A percentile compares a stretch with the other conserved stretches of the same genome.
Conservation (phyloP, 208 protist species). For the Trypanosoma lewisi region DNA sequence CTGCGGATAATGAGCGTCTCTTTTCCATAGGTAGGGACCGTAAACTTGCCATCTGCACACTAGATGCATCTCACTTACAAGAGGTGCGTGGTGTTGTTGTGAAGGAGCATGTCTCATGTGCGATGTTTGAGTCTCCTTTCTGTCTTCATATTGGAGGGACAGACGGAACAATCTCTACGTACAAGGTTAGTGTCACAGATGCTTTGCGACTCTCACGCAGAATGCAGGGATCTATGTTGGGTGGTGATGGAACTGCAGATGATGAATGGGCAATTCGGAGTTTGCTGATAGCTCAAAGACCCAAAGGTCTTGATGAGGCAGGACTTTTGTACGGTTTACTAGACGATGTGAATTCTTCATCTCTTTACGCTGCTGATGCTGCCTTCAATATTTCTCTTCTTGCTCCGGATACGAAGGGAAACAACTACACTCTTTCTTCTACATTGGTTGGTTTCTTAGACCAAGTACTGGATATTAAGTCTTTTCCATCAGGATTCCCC, state of each 20-base stretch:
- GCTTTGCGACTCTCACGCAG: slow-evolving; percentile 43
- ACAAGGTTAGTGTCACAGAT: slow-evolving; percentile 53
- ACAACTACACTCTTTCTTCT: slow-evolving; percentile 28
- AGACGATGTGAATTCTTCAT: slow-evolving; percentile 26
- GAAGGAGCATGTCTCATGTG: slow-evolving; percentile 68
- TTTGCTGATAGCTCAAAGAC: slow-evolving; percentile 39
- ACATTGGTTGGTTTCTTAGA: slow-evolving; percentile 85
- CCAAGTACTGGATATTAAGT: slow-evolving; percentile 84
- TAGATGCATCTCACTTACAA: slow-evolving; percentile 28
- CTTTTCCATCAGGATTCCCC: slow-evolving; percentile 36
- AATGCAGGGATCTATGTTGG: slow-evolving; percentile 36
- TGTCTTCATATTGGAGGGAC: slow-evolving; percentile 67
- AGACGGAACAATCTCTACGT: slow-evolving; percentile 72
- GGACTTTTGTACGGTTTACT: slow-evolving; percentile 27
- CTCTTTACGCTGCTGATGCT: slow-evolving; percentile 69
- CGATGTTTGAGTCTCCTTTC: slow-evolving; percentile 53
- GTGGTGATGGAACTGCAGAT: slow-evolving; percentile 35
- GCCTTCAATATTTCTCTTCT: slow-evolving; percentile 67
- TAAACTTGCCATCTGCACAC: slow-evolving; percentile 47
- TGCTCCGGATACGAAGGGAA: slow-evolving; percentile 10
- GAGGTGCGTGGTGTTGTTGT: slow-evolving; percentile 72
- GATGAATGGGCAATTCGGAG: slow-evolving; percentile 68
- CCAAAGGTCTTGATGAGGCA: slow-evolving; percentile 44
- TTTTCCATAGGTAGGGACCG: slow-evolving; percentile 80
- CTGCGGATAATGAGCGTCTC: slow-evolving; percentile 47